Evolutionary conservation across 2,329 filamentous ascomycete species (phyloP).

Genomic region (Monosporascus sp.): DNA sequence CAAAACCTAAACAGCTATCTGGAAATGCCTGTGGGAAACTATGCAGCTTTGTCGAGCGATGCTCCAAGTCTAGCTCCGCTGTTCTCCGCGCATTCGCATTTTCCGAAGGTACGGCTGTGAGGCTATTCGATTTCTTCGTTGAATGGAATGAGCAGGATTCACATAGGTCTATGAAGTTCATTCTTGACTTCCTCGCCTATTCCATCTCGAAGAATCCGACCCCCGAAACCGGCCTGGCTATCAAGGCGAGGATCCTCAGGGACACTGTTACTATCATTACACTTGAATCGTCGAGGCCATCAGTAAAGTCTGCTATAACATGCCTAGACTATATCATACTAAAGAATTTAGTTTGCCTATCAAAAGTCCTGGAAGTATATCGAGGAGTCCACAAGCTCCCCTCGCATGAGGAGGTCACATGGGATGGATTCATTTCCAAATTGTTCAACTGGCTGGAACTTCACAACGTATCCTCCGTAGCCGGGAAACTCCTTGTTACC

Average conservation of each 20-base stretch:
- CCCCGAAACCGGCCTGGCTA: slow-evolving; percentile 26
- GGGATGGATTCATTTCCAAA: slow-evolving; percentile 45
- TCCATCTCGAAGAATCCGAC: slow-evolving; percentile 47
- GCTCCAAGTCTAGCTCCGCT: slow-evolving; percentile 42
- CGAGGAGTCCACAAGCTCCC: slow-evolving; percentile 21
- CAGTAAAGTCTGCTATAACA: slow-evolving; percentile 66
- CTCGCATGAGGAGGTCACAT: slow-evolving; percentile 28
- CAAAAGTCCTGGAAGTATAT: slow-evolving; percentile 41
- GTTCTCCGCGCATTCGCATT: slow-evolving; percentile 45
- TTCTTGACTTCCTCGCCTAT: slow-evolving; percentile 51
- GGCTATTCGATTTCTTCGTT: slow-evolving; percentile 57
- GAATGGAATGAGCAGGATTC: slow-evolving; percentile 64
- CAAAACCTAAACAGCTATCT: slow-evolving; percentile 48
- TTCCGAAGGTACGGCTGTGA: slow-evolving; percentile 38
- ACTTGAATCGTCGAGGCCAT: slow-evolving; percentile 53
- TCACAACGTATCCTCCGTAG: slow-evolving; percentile 52
- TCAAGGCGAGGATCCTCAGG: slow-evolving; percentile 42
- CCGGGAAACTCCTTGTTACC: slow-evolving; percentile 56
- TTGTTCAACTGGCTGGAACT: slow-evolving; percentile 52
- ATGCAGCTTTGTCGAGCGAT: slow-evolving; percentile 57
- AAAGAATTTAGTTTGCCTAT: slow-evolving; percentile 50
- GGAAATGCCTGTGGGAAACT: slow-evolving; percentile 55
- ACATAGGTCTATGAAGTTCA: slow-evolving; percentile 57
- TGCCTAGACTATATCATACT: slow-evolving; percentile 59
- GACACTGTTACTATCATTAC: slow-evolving; percentile 54